These are phyloP conservation scores for Sugiyamaella lignohabitans DNA, from an alignment of 805 yeast species.

Conservation along the genomic window DNA sequence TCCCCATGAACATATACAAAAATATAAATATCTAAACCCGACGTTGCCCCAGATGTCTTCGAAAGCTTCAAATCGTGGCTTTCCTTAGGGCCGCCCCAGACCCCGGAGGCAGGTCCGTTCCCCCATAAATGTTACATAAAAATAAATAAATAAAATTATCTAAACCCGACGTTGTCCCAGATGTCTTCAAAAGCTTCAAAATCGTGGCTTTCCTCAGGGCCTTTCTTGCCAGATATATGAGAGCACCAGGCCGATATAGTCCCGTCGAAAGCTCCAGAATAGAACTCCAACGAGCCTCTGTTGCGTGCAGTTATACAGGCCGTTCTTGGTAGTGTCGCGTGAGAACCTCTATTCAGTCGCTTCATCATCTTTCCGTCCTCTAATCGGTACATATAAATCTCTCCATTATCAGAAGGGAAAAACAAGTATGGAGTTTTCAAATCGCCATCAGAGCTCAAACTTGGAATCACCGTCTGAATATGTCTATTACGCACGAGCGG, in stretches of 20 bases:
- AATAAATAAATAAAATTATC: not conserved
- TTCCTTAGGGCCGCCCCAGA: not conserved
- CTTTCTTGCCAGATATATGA: not conserved
- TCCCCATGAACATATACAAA: no score
- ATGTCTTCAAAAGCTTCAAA: not conserved
- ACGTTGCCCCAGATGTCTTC: not conserved
- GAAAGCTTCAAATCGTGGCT: not conserved
- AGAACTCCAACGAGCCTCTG: constrained; percentile 40
- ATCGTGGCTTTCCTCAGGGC: not conserved
- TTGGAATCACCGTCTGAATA: constrained; percentile 50
- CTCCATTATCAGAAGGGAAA: constrained; percentile 73
- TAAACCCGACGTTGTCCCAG: not conserved
- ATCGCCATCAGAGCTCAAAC: constrained; percentile 46
- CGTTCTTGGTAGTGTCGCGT: constrained; percentile 38
- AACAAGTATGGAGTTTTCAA: constrained; percentile 52
- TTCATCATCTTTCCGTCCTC: constrained; percentile 58
- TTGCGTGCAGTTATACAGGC: constrained; percentile 49
- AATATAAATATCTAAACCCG: not conserved
- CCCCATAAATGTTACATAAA: no score
- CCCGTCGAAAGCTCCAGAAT: constrained; percentile 64
- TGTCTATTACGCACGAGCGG: constrained; percentile 65
- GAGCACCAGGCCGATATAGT: constrained; percentile 48
- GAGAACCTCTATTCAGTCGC: constrained; percentile 42
- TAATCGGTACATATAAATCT: constrained; percentile 51
- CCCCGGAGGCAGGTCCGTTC: not conserved